A percentile compares a stretch with the other conserved stretches of the same genome.
phyloP scores from a whole-genome alignment of 2,329 filamentous ascomycete species.

The Talaromyces albobiverticillius region DNA sequence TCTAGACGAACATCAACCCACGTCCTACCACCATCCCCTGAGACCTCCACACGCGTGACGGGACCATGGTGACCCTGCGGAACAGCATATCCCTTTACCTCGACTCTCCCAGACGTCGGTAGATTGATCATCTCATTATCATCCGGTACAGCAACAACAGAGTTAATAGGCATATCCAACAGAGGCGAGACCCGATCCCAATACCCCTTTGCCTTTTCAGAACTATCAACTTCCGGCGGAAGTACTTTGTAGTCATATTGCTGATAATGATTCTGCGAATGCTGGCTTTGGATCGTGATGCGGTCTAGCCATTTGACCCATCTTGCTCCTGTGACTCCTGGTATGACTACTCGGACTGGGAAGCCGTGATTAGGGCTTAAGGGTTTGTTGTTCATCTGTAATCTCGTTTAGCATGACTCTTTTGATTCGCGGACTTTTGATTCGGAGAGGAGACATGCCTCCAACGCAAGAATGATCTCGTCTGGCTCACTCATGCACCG shows the following conservation, averaged over 20 bases:
- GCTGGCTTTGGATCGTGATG: conserved; percentile 50
- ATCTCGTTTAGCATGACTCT: background rate
- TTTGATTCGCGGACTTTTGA: no score
- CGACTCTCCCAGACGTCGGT: conserved; percentile 41
- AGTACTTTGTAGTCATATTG: conserved; percentile 60
- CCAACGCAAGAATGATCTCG: conserved; percentile 49
- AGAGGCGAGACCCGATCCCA: conserved; percentile 52
- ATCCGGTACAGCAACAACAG: conserved; percentile 50
- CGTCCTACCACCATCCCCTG: conserved; percentile 46
- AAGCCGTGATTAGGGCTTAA: conserved; percentile 51
- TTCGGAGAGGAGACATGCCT: conserved; percentile 29
- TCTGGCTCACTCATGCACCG: conserved; percentile 43
- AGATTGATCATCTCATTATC: conserved; percentile 42
- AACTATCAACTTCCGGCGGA: conserved; percentile 49
- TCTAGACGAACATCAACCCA: conserved; percentile 50
- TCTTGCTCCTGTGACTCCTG: conserved; percentile 53
- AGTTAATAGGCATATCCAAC: conserved; percentile 57
- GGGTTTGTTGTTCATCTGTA: conserved; percentile 49
- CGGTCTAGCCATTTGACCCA: conserved; percentile 58
- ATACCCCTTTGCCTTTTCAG: conserved; percentile 50
- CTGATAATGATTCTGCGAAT: conserved; percentile 57
- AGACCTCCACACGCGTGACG: conserved; percentile 53
- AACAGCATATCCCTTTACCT: conserved; percentile 56
- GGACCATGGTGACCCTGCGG: conserved; percentile 54
- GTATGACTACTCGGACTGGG: conserved; percentile 52